phyloP scores from a whole-genome alignment of 2,329 filamentous ascomycete genomes.

The Neonectria faginata region DNA sequence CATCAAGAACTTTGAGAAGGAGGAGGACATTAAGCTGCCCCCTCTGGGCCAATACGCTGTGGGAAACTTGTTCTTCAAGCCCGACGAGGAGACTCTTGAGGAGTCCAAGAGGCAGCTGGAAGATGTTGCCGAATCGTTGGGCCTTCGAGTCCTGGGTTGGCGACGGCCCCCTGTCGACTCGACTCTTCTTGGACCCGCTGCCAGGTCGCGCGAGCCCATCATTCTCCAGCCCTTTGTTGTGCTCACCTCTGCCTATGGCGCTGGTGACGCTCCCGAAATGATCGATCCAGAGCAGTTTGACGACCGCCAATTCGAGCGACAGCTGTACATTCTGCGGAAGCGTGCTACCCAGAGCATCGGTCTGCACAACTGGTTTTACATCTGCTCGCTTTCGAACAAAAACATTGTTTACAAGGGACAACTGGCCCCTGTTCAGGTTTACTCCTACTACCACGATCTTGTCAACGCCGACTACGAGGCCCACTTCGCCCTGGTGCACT shows the following conservation, averaged over 20 bases:
- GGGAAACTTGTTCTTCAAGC: conserved; percentile 99
- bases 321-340: conserved; percentile 95
- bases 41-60: conserved; percentile 93
- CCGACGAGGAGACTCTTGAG: conserved; percentile 87
- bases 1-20: conserved; percentile 95
- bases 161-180: conserved; percentile 95
- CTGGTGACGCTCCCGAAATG: conserved; percentile 80
- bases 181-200: conserved; percentile 90
- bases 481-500: conserved; percentile 96
- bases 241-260: conserved; percentile 84
- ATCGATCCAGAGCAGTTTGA: conserved; percentile 86
- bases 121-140: conserved; percentile 88
- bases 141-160: conserved; percentile 93
- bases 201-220: conserved; percentile 91
- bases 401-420: conserved; percentile 99
- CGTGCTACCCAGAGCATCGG: conserved; percentile 94
- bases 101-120: conserved; percentile 94
- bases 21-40: conserved; percentile 88
- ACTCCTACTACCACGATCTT: conserved; percentile 97
- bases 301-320: conserved; percentile 87
- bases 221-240: conserved; percentile 97
- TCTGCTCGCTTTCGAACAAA: conserved; percentile 96
- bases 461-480: conserved; percentile 97
- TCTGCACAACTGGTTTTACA: conserved; percentile 98
- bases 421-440: conserved; percentile 92